Conservation (phyloP, 179 eudicot species). For the Camellia oleifera region DNA sequence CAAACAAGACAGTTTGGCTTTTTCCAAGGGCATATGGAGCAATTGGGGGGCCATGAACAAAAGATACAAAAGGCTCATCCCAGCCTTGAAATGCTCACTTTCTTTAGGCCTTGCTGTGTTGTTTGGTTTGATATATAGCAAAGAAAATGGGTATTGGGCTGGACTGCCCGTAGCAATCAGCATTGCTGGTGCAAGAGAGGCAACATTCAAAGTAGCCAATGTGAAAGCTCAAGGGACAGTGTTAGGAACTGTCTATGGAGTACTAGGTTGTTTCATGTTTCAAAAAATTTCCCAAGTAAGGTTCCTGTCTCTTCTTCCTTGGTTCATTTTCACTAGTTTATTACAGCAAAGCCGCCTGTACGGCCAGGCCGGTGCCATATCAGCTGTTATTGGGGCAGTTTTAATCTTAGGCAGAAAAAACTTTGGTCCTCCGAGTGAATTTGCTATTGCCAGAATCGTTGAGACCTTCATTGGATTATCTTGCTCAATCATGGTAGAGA, state of each 20-base stretch:
- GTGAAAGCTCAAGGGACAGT: slow-evolving; percentile 79
- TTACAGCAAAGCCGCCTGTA: slow-evolving; percentile 66
- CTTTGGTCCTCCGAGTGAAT: slow-evolving; percentile 68
- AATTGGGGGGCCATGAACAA: slow-evolving; percentile 19
- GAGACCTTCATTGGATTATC: slow-evolving; percentile 79
- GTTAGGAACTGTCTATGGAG: slow-evolving; percentile 70
- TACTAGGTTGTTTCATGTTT: slow-evolving; percentile 63
- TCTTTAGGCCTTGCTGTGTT: slow-evolving; percentile 69
- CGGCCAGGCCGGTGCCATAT: slow-evolving; percentile 76
- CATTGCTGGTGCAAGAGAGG: slow-evolving; percentile 57
- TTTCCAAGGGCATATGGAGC: slow-evolving; percentile 26
- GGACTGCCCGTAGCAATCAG: slow-evolving; percentile 78
- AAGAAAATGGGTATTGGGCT: slow-evolving; percentile 68
- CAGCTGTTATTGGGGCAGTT: slow-evolving; percentile 76
- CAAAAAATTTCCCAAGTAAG: slow-evolving; percentile 42
- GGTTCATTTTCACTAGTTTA: slow-evolving; percentile 72
- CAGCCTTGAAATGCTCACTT: slow-evolving; percentile 61
- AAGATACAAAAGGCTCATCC: slow-evolving; percentile 34
- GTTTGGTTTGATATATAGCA: slow-evolving; percentile 63
- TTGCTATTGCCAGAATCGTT: slow-evolving; percentile 66
- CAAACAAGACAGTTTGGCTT: slow-evolving; percentile 21
- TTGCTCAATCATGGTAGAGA: slow-evolving; percentile 55
- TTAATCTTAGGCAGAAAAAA: slow-evolving; percentile 63
- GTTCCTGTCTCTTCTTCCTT: slow-evolving; percentile 76
- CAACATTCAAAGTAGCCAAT: slow-evolving; percentile 69